Evolutionary conservation across 768 basidiomycete species (phyloP).

Genomic region (Boletus speciosus): DNA sequence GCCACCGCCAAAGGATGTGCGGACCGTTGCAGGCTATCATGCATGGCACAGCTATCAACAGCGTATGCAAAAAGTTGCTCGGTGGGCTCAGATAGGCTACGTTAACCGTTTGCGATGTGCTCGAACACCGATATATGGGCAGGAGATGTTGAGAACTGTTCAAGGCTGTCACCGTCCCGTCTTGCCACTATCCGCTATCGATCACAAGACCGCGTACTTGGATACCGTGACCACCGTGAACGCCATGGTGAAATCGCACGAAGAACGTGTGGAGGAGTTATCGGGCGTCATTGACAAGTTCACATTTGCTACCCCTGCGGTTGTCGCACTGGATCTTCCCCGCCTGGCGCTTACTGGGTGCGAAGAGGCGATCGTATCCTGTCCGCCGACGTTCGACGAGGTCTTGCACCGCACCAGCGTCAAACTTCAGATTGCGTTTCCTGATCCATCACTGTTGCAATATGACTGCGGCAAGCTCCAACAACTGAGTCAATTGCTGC

Average conservation of each 20-base stretch:
- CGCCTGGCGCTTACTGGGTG: conserved; percentile 53
- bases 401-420: conserved; percentile 70
- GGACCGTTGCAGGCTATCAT: conserved; percentile 71
- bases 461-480: conserved; percentile 98
- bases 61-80: conserved; percentile 49
- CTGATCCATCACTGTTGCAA: conserved; percentile 82
- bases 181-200: conserved; percentile 46
- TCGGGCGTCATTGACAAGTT: conserved; percentile 59
- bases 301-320: conserved; percentile 76
- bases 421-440: conserved; percentile 90
- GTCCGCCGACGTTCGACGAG: conserved; percentile 55
- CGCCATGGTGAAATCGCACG: conserved; percentile 60
- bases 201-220: conserved; percentile 38
- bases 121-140: conserved; percentile 39
- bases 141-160: conserved; percentile 44
- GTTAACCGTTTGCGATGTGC: conserved; percentile 72
- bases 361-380: conserved; percentile 24
- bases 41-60: conserved; percentile 47
- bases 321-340: conserved; percentile 72
- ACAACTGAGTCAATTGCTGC: conserved; percentile 70
- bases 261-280: conserved; percentile 53
- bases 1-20: conserved; percentile 68
- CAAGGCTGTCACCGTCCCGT: conserved; percentile 43
- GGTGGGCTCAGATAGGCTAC: conserved; percentile 69
- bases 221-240: conserved; percentile 43